Evolutionary conservation across 2,329 filamentous ascomycete species (phyloP).

Genomic region (Xylaria sp.): DNA sequence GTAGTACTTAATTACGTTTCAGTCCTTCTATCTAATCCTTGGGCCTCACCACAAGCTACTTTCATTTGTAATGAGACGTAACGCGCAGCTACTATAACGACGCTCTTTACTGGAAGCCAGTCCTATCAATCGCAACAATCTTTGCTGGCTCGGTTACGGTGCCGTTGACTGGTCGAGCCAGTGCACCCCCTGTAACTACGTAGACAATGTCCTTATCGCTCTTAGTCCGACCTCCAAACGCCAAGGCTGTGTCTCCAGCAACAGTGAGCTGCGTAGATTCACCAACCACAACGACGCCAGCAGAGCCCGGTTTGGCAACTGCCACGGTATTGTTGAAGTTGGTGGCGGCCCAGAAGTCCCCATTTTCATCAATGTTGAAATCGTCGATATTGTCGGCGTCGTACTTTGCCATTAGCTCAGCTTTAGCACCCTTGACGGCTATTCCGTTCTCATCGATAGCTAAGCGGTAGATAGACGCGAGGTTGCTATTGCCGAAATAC

Average conservation of each 20-base stretch:
- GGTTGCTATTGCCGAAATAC: conserved; percentile 30
- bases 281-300: conserved; percentile 24
- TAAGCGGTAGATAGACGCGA: conserved; percentile 24
- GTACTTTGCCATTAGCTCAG: conserved; percentile 19
- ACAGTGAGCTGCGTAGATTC: conserved; percentile 24
- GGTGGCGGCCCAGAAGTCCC: conserved; percentile 21
- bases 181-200: conserved; percentile 36
- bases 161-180: conserved; percentile 37
- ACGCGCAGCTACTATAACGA: not conserved
- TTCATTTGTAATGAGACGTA: not conserved
- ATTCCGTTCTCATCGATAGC: conserved; percentile 23
- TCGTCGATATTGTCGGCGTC: conserved; percentile 23
- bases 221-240: conserved; percentile 35
- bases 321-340: conserved; percentile 18
- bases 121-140: conserved; percentile 39
- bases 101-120: conserved; percentile 8
- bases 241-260: conserved; percentile 38
- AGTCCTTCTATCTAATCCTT: not conserved
- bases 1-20: not conserved
- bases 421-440: conserved; percentile 1
- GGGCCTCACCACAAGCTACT: not conserved
- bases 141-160: conserved; percentile 42
- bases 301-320: conserved; percentile 12
- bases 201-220: conserved; percentile 40
- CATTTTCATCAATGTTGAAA: conserved; percentile 25